Evolutionary conservation across 257 asterid genomes (phyloP), one percentile per base, ranked within the genome.

Genomic region (Scutellaria minor): DNA sequence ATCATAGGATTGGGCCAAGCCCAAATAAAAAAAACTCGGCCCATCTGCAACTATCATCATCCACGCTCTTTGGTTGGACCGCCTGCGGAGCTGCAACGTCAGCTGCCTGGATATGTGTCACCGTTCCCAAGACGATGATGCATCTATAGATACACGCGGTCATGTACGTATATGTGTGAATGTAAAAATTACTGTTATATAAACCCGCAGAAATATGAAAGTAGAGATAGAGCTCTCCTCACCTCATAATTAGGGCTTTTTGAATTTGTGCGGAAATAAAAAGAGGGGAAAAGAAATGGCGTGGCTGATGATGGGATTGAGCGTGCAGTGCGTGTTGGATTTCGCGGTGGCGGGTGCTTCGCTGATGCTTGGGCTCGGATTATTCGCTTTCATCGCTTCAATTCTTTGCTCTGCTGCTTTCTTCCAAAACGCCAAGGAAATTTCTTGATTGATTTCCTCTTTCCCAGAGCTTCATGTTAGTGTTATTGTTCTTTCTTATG

Each of bases 401-500:
- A 84, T 95, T 70, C 84, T 95, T 8, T 92, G 97, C 84, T 92
- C 96, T 24, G 96, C 96, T 60, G 99, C 97, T 79, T 95, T 95
- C 78, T 84, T 84, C 68, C 95, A 87, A 68, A 95, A 95, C 63
- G 97, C 88, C 70, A 95, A 92, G 86, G 90, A 90, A 82, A 65
- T 71, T 13, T 44, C 73, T 40, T 76, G 68, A 61, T 61, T 45
- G 7, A 45, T 42, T 53, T 31, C 51, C n/a, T 6, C 15, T 35
- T 4, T 9, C 27, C 9, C 74, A 6, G 44, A 64, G 74, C 27
- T 73, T 73, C 44, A 37, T 57, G 68, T 62, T 5, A 4, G 11
- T 50, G 78, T 74, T 58, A 61, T 76, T 70, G 15, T 31, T 56
- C 15, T 7, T 52, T 54, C 7, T n/a, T 12, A 37, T 68, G 24